Evolutionary conservation across 129 eudicot genomes (phyloP).

Genomic region (Saposhnikovia divaricata): DNA sequence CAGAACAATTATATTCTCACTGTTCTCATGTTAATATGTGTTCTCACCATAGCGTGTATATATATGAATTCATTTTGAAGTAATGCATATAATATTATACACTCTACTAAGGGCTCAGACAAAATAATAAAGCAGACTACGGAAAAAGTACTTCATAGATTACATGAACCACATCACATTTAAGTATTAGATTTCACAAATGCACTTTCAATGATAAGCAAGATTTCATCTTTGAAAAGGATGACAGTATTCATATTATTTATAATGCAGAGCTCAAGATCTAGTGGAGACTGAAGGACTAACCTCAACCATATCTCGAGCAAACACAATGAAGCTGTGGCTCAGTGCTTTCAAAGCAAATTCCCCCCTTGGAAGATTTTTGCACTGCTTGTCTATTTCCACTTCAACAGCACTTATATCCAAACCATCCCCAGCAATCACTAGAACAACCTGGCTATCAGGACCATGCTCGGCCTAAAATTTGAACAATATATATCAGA

Average conservation of each 20-base stretch:
- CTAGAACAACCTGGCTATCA: constrained; percentile 98
- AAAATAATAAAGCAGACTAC: not conserved
- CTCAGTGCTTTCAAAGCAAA: constrained; percentile 82
- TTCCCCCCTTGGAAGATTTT: constrained; percentile 83
- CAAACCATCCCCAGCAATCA: constrained; percentile 87
- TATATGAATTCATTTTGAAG: not conserved
- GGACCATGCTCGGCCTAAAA: constrained; percentile 99
- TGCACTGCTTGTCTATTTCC: constrained; percentile 74
- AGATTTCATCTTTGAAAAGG: not conserved
- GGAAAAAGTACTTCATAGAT: not conserved
- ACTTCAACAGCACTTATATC: constrained; percentile 57
- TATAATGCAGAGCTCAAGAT: not conserved
- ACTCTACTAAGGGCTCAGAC: not conserved
- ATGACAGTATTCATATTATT: not conserved
- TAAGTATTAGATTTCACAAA: not conserved
- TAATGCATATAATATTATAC: not conserved
- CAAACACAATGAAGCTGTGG: constrained; percentile 88
- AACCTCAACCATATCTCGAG: constrained; percentile 98
- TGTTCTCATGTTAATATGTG: too few species aligned
- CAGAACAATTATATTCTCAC: too few species aligned
- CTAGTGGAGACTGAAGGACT: constrained; percentile 11
- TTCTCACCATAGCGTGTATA: too few species aligned
- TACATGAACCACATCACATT: not conserved
- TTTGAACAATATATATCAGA: constrained; percentile 17
- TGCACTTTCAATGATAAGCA: not conserved